Evolutionary conservation across 2,329 filamentous ascomycete species (phyloP), one percentile per base, ranked within the genome.

Genomic region (Exophiala sideris): DNA sequence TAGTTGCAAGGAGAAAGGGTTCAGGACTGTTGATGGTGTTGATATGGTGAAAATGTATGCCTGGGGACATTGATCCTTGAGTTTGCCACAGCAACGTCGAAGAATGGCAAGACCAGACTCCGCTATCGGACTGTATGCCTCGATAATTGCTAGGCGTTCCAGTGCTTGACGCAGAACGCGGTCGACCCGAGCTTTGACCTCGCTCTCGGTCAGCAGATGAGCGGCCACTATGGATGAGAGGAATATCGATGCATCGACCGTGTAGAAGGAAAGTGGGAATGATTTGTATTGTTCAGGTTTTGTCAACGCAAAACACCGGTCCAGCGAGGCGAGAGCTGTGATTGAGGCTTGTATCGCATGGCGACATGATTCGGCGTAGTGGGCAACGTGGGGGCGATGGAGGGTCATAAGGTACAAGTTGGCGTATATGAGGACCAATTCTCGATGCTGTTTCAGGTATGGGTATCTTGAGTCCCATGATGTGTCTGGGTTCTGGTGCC

Each of bases 401-500:
- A 52, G 20, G 39, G 50, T 44, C 50, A 52, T 24, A 3, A 52
- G 21, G 5, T 48, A 18, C 21, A 47, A 21, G 12, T 52, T 52
- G 18, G 50, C 41, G 5, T 48, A 21, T 34, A 33, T 52, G 24
- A 47, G 44, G 6, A 52, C 24, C 9, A 48, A 14, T 16, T 48
- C 42, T 47, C 50, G 11, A n/a, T 52, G 50, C 29, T 52, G 44
- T 21, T 10, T 4, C 14, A 52, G n/a, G 34, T 52, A 47, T 18
- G 50, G 42, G n/a, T 47, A 52, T 38, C 38, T 7, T 16, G 11
- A 9, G 42, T 52, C 42, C 50, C 50, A 52, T 14, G 50, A 46
- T 52, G 5, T 32, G 24, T 52, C 38, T 12, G 50, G 50, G 24
- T 29, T 38, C 3, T 48, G 42, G 16, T 35, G 24, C 21, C 42